Evolutionary conservation across 2,329 filamentous ascomycete genomes (phyloP).

Genomic region (Penicillium sp.): DNA sequence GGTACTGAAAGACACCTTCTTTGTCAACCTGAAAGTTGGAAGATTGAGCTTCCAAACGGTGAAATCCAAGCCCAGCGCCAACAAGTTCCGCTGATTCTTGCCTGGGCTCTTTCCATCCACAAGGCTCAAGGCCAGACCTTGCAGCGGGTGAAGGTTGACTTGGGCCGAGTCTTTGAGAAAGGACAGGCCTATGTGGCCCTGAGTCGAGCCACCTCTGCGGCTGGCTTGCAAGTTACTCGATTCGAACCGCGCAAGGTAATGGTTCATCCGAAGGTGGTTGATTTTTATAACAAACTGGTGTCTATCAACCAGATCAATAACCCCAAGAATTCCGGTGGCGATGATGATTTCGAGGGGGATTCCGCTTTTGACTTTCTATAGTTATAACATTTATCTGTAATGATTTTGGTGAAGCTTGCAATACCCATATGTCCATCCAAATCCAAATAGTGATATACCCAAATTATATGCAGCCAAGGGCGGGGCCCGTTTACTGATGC

Average conservation of each 20-base stretch:
- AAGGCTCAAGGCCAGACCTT: constrained; percentile 96
- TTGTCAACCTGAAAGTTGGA: constrained; percentile 89
- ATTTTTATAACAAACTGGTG: constrained; percentile 83
- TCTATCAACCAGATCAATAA: constrained; percentile 64
- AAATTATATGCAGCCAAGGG: not conserved
- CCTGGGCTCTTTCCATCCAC: constrained; percentile 96
- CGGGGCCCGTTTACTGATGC: not conserved
- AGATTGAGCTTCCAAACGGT: constrained; percentile 93
- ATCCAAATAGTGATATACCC: constrained; percentile 10
- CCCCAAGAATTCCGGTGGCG: constrained; percentile 30
- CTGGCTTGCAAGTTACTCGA: constrained; percentile 81
- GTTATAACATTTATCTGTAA: constrained; percentile 9
- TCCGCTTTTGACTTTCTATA: constrained; percentile 54
- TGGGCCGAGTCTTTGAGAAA: constrained; percentile 92
- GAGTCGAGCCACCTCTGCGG: constrained; percentile 86
- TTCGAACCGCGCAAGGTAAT: constrained; percentile 93
- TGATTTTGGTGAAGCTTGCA: constrained; percentile 3
- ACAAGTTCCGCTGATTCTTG: constrained; percentile 85
- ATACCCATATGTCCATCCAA: constrained; percentile 5
- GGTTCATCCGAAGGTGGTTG: constrained; percentile 84
- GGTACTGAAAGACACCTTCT: constrained; percentile 77
- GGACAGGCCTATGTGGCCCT: constrained; percentile 97
- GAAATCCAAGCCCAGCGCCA: constrained; percentile 87
- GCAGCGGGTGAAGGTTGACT: constrained; percentile 90
- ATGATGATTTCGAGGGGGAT: constrained; percentile 34